A percentile compares a stretch with the other conserved stretches of the same genome.
These are phyloP conservation scores for Hapsidospora chrysogenum DNA, from an alignment of 495 filamentous ascomycete genomes.

Conservation along the genomic window DNA sequence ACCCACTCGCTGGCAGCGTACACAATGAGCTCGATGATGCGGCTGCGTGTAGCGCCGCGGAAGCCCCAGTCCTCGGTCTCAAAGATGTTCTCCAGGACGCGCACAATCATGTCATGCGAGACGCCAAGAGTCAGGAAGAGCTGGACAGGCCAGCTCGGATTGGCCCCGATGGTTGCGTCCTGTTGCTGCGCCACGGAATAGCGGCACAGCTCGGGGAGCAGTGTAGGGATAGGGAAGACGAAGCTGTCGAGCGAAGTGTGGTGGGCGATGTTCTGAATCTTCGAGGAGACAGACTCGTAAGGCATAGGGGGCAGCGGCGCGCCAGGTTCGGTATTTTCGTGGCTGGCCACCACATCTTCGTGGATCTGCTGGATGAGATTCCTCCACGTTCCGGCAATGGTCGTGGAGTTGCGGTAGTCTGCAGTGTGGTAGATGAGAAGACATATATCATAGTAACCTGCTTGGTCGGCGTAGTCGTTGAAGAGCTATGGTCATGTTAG, in stretches of 20 bases:
- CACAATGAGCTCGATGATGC: slow-evolving; percentile 25
- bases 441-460: slow-evolving; percentile 79
- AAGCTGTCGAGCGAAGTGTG: slow-evolving; percentile 54
- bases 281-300: slow-evolving; percentile 62
- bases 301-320: slow-evolving; percentile 12
- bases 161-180: slow-evolving; percentile 37
- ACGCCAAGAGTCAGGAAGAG: slow-evolving; percentile 63
- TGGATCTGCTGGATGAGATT: slow-evolving; percentile 59
- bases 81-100: slow-evolving; percentile 67
- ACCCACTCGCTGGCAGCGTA: slow-evolving; percentile 21
- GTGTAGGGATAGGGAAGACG: slow-evolving; percentile 49
- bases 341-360: slow-evolving; percentile 35
- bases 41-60: slow-evolving; percentile 26
- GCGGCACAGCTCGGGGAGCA: slow-evolving; percentile 56
- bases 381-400: slow-evolving; percentile 73
- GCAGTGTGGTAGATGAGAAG: slow-evolving; percentile 78
- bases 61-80: slow-evolving; percentile 78
- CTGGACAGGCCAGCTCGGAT: slow-evolving; percentile 64
- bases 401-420: slow-evolving; percentile 67
- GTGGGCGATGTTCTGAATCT: slow-evolving; percentile 58
- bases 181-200: slow-evolving; percentile 61
- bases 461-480: slow-evolving; percentile 77
- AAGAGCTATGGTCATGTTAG: slow-evolving; percentile 46
- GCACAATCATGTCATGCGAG: slow-evolving; percentile 53
- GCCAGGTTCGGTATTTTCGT: slow-evolving; percentile 12